phyloP scores from a whole-genome alignment of 495 filamentous ascomycete species.

The Viridothelium virens region DNA sequence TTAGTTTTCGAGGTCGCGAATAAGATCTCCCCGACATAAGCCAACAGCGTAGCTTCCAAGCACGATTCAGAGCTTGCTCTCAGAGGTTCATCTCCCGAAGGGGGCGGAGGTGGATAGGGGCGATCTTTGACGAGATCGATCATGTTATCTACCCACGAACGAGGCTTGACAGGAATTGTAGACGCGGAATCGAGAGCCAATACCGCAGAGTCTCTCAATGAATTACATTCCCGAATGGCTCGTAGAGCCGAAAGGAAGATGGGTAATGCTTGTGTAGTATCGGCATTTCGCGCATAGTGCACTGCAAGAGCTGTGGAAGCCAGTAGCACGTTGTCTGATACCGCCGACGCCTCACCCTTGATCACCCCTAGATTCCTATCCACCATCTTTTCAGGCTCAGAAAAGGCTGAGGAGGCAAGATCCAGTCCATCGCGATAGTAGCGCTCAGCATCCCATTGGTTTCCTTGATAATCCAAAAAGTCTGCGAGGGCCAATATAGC shows the following conservation, averaged over 20 bases:
- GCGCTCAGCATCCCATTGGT: constrained; percentile 51
- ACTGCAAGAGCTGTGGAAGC: constrained; percentile 70
- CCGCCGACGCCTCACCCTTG: constrained; percentile 38
- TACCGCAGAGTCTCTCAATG: constrained; percentile 14
- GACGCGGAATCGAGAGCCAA: constrained; percentile 30
- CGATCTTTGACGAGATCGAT: constrained; percentile 23
- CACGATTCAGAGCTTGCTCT: constrained; percentile 51
- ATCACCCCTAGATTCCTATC: constrained; percentile 56
- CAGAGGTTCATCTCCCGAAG: constrained; percentile 58
- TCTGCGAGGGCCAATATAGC: constrained; percentile 74
- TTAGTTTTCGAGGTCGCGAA: constrained; percentile 47
- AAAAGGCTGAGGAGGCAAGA: constrained; percentile 50
- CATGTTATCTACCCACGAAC: not conserved
- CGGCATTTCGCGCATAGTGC: constrained; percentile 59
- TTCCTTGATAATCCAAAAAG: constrained; percentile 70
- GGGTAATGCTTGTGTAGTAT: constrained; percentile 62
- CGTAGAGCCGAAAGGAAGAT: constrained; percentile 79
- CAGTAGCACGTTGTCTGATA: constrained; percentile 63
- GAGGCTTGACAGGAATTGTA: constrained; percentile 39
- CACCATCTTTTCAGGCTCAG: constrained; percentile 41
- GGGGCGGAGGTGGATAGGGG: constrained; percentile 56
- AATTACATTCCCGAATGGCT: constrained; percentile 33
- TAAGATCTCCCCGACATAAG: constrained; percentile 89
- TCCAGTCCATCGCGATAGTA: constrained; percentile 67
- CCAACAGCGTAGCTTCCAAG: constrained; percentile 76